Percentiles rank a stretch among this genome's conserved stretches.
Evolutionary conservation across 2,329 filamentous ascomycete genomes (phyloP).

Genomic region (Penicillium sp.): DNA sequence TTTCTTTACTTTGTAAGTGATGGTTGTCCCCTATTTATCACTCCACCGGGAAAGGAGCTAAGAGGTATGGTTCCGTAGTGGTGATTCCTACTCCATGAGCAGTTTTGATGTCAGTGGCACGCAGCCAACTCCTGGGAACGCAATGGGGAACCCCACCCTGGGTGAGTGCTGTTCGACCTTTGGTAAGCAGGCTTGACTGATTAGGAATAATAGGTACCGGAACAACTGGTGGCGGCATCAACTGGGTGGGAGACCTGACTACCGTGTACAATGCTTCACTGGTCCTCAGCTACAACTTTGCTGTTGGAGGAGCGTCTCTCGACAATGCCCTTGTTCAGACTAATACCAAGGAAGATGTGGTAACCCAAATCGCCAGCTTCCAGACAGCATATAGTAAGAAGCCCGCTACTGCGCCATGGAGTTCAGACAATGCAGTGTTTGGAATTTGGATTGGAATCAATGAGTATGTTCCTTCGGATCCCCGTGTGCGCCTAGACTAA

Average conservation of each 20-base stretch:
- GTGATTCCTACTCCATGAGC: slow-evolving; percentile 60
- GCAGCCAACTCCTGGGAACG: slow-evolving; percentile 54
- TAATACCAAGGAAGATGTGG: slow-evolving; percentile 50
- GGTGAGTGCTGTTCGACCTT: slow-evolving; percentile 13
- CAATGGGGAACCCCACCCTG: slow-evolving; percentile 59
- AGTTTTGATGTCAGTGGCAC: slow-evolving; percentile 55
- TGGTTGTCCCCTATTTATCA: too few species aligned
- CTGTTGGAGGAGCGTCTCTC: slow-evolving; percentile 55
- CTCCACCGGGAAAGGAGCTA: neutral
- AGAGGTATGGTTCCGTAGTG: slow-evolving; percentile 34
- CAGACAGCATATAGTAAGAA: slow-evolving; percentile 41
- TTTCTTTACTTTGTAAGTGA: slow-evolving; percentile 44
- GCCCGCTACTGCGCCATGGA: slow-evolving; percentile 28
- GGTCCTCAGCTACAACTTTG: slow-evolving; percentile 54
- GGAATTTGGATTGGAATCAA: slow-evolving; percentile 38
- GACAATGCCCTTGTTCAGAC: slow-evolving; percentile 53
- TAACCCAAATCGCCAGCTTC: slow-evolving; percentile 47
- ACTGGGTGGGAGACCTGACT: slow-evolving; percentile 54
- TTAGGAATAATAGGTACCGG: slow-evolving; percentile 41
- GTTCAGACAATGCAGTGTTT: slow-evolving; percentile 27
- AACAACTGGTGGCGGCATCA: slow-evolving; percentile 51
- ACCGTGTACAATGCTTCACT: slow-evolving; percentile 48
- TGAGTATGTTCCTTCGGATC: slow-evolving; percentile 21
- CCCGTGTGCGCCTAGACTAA: neutral
- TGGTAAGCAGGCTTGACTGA: neutral